These are phyloP conservation scores for Cadophora sp. DNA, from an alignment of 2,329 filamentous ascomycete species.

Conservation along the genomic window DNA sequence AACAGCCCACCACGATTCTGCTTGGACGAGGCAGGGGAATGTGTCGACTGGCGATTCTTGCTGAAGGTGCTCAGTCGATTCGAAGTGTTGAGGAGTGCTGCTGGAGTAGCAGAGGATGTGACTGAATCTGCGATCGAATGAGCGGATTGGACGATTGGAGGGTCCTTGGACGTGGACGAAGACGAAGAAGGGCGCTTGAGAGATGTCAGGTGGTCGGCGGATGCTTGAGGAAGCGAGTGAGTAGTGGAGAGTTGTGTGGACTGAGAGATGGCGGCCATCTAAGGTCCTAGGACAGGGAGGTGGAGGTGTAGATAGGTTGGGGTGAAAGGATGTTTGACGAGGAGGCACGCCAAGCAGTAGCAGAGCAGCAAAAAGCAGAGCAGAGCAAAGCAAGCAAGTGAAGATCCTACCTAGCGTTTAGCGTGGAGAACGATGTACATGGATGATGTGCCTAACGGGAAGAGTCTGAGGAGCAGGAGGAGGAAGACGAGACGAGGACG, in stretches of 20 bases:
- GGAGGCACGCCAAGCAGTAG: conserved; percentile 6
- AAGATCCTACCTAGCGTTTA: conserved; percentile 14
- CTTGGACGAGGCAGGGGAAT: conserved; percentile 34
- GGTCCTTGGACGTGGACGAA: conserved; percentile 16
- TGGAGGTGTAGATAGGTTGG: neutral
- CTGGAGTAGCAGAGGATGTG: conserved; percentile 5
- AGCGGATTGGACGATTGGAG: conserved; percentile 12
- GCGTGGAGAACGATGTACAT: conserved; percentile 4
- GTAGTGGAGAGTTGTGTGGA: conserved; percentile 18
- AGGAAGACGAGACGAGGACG: neutral
- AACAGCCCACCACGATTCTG: conserved; percentile 39
- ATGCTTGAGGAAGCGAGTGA: conserved; percentile 23
- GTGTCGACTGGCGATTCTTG: conserved; percentile 40
- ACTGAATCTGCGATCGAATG: conserved; percentile 10
- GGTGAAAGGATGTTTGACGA: conserved; percentile 12
- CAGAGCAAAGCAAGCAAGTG: conserved; percentile 7
- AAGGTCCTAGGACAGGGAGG: conserved; percentile 17
- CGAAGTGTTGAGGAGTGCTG: conserved; percentile 11
- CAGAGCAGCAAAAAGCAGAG: conserved; percentile 6
- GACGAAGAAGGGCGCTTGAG: conserved; percentile 10
- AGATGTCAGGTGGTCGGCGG: conserved; percentile 23
- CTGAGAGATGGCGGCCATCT: conserved; percentile 30
- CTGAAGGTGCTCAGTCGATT: conserved; percentile 22
- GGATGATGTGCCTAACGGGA: neutral
- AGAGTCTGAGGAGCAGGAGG: conserved; percentile 2